Evolutionary conservation across 2,329 filamentous ascomycete species (phyloP).

Genomic region (Coniochaeta prunicola): DNA sequence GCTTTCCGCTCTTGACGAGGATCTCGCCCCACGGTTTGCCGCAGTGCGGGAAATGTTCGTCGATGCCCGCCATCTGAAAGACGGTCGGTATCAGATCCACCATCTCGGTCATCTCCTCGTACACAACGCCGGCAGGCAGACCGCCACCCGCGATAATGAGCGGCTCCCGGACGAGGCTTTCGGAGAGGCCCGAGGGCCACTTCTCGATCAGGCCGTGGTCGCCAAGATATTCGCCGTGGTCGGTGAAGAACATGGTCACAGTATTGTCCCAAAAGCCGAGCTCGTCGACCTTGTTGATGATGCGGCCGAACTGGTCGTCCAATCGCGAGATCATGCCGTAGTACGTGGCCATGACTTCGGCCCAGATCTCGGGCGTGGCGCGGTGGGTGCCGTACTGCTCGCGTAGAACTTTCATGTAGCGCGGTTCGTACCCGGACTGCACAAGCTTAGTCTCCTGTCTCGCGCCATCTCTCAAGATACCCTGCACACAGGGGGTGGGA

Average conservation of each 20-base stretch:
- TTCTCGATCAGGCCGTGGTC: constrained; percentile 41
- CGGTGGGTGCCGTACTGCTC: constrained; percentile 28
- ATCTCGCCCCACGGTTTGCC: constrained; percentile 26
- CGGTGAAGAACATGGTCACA: constrained; percentile 35
- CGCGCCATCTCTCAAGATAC: no score
- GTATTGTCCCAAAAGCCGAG: constrained; percentile 28
- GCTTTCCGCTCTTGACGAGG: constrained; percentile 7
- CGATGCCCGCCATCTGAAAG: constrained; percentile 28
- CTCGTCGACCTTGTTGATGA: constrained; percentile 26
- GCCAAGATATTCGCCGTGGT: constrained; percentile 39
- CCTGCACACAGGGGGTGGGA: no score
- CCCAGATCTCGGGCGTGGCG: constrained; percentile 33
- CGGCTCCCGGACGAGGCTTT: constrained; percentile 33
- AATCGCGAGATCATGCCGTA: constrained; percentile 38
- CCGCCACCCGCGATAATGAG: constrained; percentile 34
- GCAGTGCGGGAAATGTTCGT: constrained; percentile 31
- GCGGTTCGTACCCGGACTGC: constrained; percentile 33
- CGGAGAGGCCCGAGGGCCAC: constrained; percentile 36
- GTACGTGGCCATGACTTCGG: constrained; percentile 35
- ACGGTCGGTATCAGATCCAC: constrained; percentile 37
- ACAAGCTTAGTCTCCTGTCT: constrained; percentile 3
- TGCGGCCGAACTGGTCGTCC: constrained; percentile 36
- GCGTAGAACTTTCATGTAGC: constrained; percentile 31
- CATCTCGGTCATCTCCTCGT: constrained; percentile 32
- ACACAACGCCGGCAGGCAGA: constrained; percentile 24